Evolutionary conservation across 2,329 filamentous ascomycete species (phyloP).

Genomic region (Epichloe sylvatica): DNA sequence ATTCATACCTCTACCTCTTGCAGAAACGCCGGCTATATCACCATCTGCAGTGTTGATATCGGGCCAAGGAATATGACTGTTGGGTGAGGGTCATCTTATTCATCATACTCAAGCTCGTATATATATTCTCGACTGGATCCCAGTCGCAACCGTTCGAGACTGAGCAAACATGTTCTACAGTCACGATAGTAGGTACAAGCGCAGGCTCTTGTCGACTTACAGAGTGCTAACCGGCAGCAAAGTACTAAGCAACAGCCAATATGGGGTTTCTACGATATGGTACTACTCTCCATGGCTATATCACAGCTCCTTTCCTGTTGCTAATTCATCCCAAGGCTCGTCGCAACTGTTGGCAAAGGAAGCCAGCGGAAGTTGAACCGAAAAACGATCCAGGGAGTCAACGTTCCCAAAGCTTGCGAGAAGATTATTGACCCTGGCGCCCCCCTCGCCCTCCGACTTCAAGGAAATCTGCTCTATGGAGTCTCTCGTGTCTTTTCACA

Average conservation of each 20-base stretch:
- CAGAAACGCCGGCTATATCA: not conserved
- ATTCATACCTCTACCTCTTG: not conserved
- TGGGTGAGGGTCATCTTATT: not conserved
- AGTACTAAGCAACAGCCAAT: conserved; percentile 73
- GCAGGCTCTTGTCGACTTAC: not conserved
- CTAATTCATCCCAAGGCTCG: conserved; percentile 47
- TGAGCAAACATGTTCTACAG: conserved; percentile 70
- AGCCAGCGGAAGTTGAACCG: conserved; percentile 60
- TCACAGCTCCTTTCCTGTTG: not conserved
- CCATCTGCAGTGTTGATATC: not conserved
- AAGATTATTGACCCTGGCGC: conserved; percentile 73
- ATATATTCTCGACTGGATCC: not conserved
- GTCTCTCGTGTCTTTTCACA: conserved; percentile 74
- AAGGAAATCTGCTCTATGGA: conserved; percentile 77
- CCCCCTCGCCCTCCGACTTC: conserved; percentile 72
- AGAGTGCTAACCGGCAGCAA: conserved; percentile 20
- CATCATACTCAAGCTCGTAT: not conserved
- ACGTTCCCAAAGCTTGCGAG: conserved; percentile 73
- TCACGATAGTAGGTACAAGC: conserved; percentile 56
- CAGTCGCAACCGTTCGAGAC: too few species aligned
- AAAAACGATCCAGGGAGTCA: conserved; percentile 77
- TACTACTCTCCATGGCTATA: conserved; percentile 26
- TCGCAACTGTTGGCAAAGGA: conserved; percentile 74
- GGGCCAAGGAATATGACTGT: not conserved
- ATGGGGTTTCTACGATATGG: conserved; percentile 94